These are phyloP conservation scores for Combretum micranthum DNA, from an alignment of 345 rosid genomes.

Conservation along the genomic window DNA sequence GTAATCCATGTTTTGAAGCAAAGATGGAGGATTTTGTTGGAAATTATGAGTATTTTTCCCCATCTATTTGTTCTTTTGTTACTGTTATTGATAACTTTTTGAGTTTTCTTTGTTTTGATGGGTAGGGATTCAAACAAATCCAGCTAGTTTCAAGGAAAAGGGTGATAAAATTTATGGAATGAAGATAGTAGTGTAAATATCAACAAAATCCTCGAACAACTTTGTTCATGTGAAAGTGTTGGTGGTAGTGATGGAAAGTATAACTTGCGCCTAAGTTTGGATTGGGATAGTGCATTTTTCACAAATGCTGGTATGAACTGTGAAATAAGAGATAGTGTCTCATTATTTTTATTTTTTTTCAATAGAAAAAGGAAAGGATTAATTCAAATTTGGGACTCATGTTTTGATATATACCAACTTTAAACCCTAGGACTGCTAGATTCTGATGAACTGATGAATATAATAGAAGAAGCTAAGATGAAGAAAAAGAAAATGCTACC, in stretches of 20 bases:
- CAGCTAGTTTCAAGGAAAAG: no score
- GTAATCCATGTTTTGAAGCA: no score
- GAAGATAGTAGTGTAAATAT: slow-evolving; percentile 6
- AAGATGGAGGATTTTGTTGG: no score
- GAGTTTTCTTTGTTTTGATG: no score
- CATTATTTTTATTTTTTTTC: background rate
- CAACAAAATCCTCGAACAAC: slow-evolving; percentile 26
- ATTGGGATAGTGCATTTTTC: slow-evolving; percentile 95
- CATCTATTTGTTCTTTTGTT: no score
- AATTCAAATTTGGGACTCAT: background rate
- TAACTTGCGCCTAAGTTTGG: slow-evolving; percentile 80
- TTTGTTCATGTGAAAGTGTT: slow-evolving; percentile 30
- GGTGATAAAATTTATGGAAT: no score
- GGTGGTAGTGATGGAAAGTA: slow-evolving; percentile 37
- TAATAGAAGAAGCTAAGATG: slow-evolving; percentile 49
- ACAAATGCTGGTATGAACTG: slow-evolving; percentile 62
- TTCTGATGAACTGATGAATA: slow-evolving; percentile 73
- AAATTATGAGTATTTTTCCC: no score
- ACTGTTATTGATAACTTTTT: no score
- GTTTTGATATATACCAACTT: background rate
- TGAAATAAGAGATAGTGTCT: background rate
- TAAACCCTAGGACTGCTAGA: slow-evolving; percentile 62
- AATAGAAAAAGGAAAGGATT: no score
- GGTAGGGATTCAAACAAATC: no score
- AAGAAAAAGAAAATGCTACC: slow-evolving; percentile 33